A percentile compares a stretch with the other conserved stretches of the same genome.
Evolutionary conservation across 2,329 filamentous ascomycete genomes (phyloP).

Genomic region (Cercospora sojina): DNA sequence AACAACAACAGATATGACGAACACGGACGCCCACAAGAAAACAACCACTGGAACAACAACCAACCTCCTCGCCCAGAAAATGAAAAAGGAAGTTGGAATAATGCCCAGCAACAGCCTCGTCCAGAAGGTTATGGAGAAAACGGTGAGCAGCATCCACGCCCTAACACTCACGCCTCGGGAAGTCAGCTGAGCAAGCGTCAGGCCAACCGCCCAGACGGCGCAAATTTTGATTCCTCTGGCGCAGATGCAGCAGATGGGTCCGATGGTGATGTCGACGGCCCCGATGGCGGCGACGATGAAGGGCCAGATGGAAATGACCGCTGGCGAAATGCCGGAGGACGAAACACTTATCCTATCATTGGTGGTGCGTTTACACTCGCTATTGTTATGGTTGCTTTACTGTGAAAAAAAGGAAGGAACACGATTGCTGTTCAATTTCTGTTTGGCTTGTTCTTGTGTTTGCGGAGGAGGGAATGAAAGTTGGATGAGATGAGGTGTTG

Average conservation of each 20-base stretch:
- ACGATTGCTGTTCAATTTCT: background rate
- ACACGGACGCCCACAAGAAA: background rate
- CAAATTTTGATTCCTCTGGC: background rate
- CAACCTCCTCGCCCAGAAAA: background rate
- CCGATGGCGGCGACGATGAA: background rate
- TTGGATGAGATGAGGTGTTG: background rate
- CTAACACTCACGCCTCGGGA: background rate
- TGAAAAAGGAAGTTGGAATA: background rate
- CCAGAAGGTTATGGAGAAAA: background rate
- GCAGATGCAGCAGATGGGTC: background rate
- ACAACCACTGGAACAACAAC: background rate
- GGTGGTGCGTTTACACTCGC: constrained; percentile 8
- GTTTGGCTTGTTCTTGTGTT: background rate
- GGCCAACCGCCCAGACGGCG: background rate
- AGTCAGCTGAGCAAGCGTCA: background rate
- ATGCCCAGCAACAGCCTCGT: background rate
- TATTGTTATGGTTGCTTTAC: constrained; percentile 11
- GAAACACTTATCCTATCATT: constrained; percentile 7
- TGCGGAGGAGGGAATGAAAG: background rate
- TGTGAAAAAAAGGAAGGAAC: background rate
- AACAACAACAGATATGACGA: background rate
- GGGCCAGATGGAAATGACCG: background rate
- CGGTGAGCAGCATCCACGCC: background rate
- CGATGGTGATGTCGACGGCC: background rate
- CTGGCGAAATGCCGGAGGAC: constrained; percentile 12